Evolutionary conservation across 805 yeast species (phyloP).

Genomic region (Priceomyces fermenticarens): DNA sequence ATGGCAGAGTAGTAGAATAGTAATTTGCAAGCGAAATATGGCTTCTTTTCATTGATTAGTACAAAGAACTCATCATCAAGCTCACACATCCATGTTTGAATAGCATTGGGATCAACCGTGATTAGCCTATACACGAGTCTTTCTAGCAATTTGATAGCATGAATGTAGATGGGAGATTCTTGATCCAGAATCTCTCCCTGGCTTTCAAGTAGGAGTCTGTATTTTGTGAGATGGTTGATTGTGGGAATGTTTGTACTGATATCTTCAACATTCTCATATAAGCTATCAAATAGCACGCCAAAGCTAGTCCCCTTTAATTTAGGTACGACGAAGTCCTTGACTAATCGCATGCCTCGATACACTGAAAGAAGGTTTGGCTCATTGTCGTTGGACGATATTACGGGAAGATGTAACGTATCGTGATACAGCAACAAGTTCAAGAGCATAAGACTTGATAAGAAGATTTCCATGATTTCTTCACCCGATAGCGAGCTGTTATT

Average conservation of each 20-base stretch:
- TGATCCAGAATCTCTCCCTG: background rate
- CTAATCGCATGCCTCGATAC: conserved; percentile 1
- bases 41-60: background rate
- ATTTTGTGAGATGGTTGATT: background rate
- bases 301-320: conserved; percentile 1
- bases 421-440: conserved; percentile 5
- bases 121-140: background rate
- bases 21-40: conserved; percentile 3
- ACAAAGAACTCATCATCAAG: conserved; percentile 1
- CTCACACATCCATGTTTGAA: background rate
- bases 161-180: background rate
- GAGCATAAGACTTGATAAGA: conserved; percentile 1
- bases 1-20: conserved; percentile 1
- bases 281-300: conserved; percentile 2
- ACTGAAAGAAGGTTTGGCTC: conserved; percentile 2
- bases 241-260: background rate
- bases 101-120: background rate
- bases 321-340: background rate
- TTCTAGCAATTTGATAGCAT: conserved; percentile 1
- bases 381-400: background rate
- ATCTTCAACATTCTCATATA: too few species aligned
- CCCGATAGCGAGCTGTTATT: background rate
- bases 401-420: conserved; percentile 1
- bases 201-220: background rate
- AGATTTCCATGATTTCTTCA: background rate